A percentile compares a stretch with the other conserved stretches of the same genome.
These are phyloP conservation scores for Eutrema salsugineum DNA, from an alignment of 441 rosid species.

Conservation along the genomic window DNA sequence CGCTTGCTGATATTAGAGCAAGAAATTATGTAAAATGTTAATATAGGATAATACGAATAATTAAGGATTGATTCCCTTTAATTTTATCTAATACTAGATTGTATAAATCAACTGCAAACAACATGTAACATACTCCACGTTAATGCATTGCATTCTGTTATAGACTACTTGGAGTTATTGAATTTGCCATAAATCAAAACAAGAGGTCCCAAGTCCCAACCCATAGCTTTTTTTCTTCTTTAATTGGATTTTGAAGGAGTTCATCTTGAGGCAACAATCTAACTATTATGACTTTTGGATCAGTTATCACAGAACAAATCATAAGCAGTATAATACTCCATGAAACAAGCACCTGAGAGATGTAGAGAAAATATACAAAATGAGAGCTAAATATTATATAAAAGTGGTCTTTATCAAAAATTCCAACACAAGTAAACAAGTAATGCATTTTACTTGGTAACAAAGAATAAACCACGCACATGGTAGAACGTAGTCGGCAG, in stretches of 20 bases:
- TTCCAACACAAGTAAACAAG: slow-evolving; percentile 9
- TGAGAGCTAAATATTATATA: slow-evolving; percentile 7
- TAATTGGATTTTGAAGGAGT: too few relatives aligned
- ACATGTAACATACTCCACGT: slow-evolving; percentile 6
- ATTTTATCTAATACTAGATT: slow-evolving; percentile 12
- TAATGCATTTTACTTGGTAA: slow-evolving; percentile 1
- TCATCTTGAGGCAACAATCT: not conserved
- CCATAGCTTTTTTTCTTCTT: too few relatives aligned
- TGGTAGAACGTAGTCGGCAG: not conserved
- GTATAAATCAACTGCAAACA: slow-evolving; percentile 4
- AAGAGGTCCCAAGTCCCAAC: slow-evolving; percentile 5
- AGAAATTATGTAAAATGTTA: slow-evolving; percentile 4
- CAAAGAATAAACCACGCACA: slow-evolving; percentile 3
- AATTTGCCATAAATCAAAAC: not conserved
- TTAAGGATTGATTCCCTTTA: not conserved
- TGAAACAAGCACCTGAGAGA: not conserved
- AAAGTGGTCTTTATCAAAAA: not conserved
- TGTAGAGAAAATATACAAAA: not conserved
- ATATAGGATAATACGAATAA: slow-evolving; percentile 21
- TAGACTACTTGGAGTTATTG: not conserved
- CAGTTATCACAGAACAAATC: not conserved
- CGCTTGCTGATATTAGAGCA: slow-evolving; percentile 40
- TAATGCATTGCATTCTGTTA: slow-evolving; percentile 9
- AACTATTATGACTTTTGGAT: not conserved
- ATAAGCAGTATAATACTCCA: not conserved